phyloP scores from a whole-genome alignment of 1,139 yeast species.

The Nakaseomyces bracarensis region DNA sequence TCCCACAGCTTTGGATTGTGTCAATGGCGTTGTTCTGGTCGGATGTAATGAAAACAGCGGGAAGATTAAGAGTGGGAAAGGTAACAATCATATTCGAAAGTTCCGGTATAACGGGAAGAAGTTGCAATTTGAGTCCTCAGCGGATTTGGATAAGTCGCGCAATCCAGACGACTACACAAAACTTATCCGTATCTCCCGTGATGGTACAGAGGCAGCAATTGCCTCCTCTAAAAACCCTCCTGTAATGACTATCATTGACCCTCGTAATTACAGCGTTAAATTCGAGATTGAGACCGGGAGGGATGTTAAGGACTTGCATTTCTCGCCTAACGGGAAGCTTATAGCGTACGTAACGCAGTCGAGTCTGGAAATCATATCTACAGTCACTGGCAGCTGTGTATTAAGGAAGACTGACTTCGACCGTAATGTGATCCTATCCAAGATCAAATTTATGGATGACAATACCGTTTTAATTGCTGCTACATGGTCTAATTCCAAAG shows the following conservation, averaged over 20 bases:
- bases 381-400: constrained; percentile 36
- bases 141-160: constrained; percentile 33
- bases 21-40: constrained; percentile 45
- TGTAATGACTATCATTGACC: constrained; percentile 47
- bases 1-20: constrained; percentile 60
- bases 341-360: constrained; percentile 50
- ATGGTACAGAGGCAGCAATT: constrained; percentile 52
- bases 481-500: constrained; percentile 40
- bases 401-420: constrained; percentile 31
- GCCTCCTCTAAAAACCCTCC: constrained; percentile 56
- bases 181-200: constrained; percentile 43
- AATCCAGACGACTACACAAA: constrained; percentile 54
- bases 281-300: constrained; percentile 47
- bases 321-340: constrained; percentile 43
- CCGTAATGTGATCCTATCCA: constrained; percentile 39
- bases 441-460: constrained; percentile 50
- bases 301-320: constrained; percentile 41
- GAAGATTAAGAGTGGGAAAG: constrained; percentile 46
- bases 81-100: constrained; percentile 65
- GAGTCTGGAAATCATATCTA: constrained; percentile 44
- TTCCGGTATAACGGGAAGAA: constrained; percentile 40
- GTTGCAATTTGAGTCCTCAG: constrained; percentile 48
- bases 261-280: constrained; percentile 43
- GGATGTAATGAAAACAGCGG: constrained; percentile 67
- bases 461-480: constrained; percentile 48